Percentiles rank a stretch among this genome's conserved stretches.
Evolutionary conservation across 2,329 filamentous ascomycete genomes (phyloP).

Genomic region (Fusarium sp.): DNA sequence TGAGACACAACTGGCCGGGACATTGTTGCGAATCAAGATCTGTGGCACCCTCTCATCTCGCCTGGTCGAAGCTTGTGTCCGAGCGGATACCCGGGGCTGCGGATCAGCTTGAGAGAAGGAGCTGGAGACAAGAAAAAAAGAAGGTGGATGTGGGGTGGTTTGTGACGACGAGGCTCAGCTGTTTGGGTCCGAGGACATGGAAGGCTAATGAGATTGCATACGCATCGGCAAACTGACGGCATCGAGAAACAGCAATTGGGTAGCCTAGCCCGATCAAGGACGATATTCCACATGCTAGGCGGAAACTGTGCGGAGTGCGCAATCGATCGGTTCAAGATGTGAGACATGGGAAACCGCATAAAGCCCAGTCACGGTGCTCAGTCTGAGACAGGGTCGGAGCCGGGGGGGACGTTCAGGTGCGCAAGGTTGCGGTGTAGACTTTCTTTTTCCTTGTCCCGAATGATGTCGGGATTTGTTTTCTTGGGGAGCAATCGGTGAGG

Average conservation of each 20-base stretch:
- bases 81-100: constrained; percentile 38
- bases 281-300: constrained; percentile 30
- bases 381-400: constrained; percentile 33
- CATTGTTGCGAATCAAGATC: constrained; percentile 54
- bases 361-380: constrained; percentile 37
- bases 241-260: constrained; percentile 15
- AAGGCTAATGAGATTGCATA: constrained; percentile 22
- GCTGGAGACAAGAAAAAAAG: constrained; percentile 20
- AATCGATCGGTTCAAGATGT: constrained; percentile 43
- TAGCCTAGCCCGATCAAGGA: constrained; percentile 22
- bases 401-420: constrained; percentile 13
- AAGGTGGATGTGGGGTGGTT: constrained; percentile 27
- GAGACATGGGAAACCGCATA: constrained; percentile 42
- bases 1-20: constrained; percentile 48
- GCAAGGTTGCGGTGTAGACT: constrained; percentile 38
- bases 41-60: constrained; percentile 55
- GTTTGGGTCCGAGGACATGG: constrained; percentile 23
- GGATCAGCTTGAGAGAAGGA: constrained; percentile 23
- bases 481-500: constrained; percentile 22
- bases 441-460: constrained; percentile 37
- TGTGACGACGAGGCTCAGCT: constrained; percentile 40
- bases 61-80: constrained; percentile 48
- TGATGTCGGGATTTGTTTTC: constrained; percentile 36
- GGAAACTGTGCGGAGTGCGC: constrained; percentile 39
- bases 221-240: constrained; percentile 24